Conservation (phyloP, 805 yeast species). For the Ogataea zsoltii region DNA sequence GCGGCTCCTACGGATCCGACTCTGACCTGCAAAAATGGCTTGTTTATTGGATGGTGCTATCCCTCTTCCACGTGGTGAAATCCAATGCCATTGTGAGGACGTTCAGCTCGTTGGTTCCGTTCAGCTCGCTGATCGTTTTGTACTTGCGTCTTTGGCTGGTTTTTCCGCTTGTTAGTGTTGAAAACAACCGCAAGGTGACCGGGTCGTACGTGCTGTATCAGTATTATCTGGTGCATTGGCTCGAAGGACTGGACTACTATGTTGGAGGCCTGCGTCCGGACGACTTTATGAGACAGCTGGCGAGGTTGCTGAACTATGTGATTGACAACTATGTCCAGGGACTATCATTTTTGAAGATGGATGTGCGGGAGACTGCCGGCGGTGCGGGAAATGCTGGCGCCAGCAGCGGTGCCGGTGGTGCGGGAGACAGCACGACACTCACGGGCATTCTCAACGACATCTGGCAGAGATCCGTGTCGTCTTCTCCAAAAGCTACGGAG, state of each 20-base stretch:
- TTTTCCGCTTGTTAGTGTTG: slow-evolving; percentile 38
- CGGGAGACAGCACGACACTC: slow-evolving; percentile 4
- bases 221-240: slow-evolving; percentile 52
- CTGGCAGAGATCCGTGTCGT: slow-evolving; percentile 4
- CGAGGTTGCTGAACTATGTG: slow-evolving; percentile 14
- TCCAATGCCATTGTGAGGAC: slow-evolving; percentile 33
- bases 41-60: slow-evolving; percentile 67
- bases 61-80: slow-evolving; percentile 30
- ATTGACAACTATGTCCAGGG: slow-evolving; percentile 16
- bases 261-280: slow-evolving; percentile 15
- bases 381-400: too few relatives aligned
- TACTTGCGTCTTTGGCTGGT: slow-evolving; percentile 62
- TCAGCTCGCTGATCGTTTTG: slow-evolving; percentile 49
- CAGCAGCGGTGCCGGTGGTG: background rate
- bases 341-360: slow-evolving; percentile 13
- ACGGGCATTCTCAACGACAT: slow-evolving; percentile 12
- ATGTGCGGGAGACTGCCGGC: background rate
- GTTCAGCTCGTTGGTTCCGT: slow-evolving; percentile 53
- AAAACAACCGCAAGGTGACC: slow-evolving; percentile 29
- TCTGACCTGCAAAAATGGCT: slow-evolving; percentile 37
- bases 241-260: slow-evolving; percentile 38
- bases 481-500: too few relatives aligned
- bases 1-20: too few relatives aligned
- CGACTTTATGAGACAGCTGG: slow-evolving; percentile 7
- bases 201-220: slow-evolving; percentile 56